Evolutionary conservation across 1,284 basidiomycete species (phyloP).

Genomic region (Ceratobasidium sp.): DNA sequence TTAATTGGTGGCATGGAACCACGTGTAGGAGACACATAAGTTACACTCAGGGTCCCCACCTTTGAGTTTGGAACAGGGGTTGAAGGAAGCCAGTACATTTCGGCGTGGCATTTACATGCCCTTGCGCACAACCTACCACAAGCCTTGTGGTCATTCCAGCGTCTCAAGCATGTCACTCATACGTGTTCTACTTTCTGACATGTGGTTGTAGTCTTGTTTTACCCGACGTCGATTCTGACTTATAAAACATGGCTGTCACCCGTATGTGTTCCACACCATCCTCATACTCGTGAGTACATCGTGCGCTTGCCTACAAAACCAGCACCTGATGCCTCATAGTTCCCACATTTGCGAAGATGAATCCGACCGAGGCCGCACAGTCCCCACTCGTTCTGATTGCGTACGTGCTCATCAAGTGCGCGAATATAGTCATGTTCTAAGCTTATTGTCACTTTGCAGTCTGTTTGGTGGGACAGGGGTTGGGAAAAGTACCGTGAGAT

Average conservation of each 20-base stretch:
- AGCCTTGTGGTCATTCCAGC: too few species aligned
- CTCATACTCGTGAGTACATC: not conserved
- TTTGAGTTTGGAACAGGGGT: not conserved
- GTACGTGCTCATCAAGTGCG: not conserved
- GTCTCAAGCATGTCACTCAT: not conserved
- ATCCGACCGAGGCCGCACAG: not conserved
- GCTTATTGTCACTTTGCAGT: not conserved
- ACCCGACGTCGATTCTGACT: not conserved
- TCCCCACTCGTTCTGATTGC: constrained; percentile 19
- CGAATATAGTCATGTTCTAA: not conserved
- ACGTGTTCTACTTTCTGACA: not conserved
- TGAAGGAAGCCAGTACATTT: not conserved
- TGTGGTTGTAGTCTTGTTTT: not conserved
- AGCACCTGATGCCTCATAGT: not conserved
- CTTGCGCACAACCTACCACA: not conserved
- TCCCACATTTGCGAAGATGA: not conserved
- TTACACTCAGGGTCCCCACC: too few species aligned
- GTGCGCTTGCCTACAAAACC: not conserved
- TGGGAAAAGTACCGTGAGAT: constrained; percentile 25
- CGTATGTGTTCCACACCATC: not conserved
- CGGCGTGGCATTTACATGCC: not conserved
- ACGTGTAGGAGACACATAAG: not conserved
- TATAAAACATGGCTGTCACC: not conserved
- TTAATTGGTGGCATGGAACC: not conserved
- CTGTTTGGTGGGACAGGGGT: constrained; percentile 35